Evolutionary conservation across 768 basidiomycete species (phyloP).

Genomic region (Suillus luteus): DNA sequence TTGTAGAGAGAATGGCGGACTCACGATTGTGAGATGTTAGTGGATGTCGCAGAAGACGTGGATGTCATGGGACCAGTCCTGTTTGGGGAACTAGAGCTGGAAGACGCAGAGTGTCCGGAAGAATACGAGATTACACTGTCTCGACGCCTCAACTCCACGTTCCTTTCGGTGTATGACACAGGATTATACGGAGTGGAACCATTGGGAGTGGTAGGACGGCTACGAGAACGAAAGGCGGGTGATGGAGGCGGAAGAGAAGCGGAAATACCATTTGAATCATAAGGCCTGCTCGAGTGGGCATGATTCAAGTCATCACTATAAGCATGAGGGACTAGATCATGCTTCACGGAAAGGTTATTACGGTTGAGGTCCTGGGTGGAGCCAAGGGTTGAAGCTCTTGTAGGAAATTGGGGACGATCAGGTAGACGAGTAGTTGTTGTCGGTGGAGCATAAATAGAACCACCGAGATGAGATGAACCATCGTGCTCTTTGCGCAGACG

Average conservation of each 20-base stretch:
- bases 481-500: slow-evolving; percentile 31
- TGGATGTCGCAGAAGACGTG: slow-evolving; percentile 52
- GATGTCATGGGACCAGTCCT: slow-evolving; percentile 51
- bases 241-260: slow-evolving; percentile 44
- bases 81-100: slow-evolving; percentile 41
- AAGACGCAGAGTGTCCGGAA: slow-evolving; percentile 58
- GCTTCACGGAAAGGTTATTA: slow-evolving; percentile 40
- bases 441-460: slow-evolving; percentile 40
- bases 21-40: slow-evolving; percentile 61
- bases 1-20: slow-evolving; percentile 29
- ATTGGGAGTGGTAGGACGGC: slow-evolving; percentile 63
- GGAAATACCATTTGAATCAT: slow-evolving; percentile 17
- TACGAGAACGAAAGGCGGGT: slow-evolving; percentile 51
- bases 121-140: slow-evolving; percentile 51
- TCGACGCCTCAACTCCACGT: slow-evolving; percentile 48
- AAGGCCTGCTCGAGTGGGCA: slow-evolving; percentile 18
- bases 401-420: slow-evolving; percentile 58
- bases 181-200: slow-evolving; percentile 48
- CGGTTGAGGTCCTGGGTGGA: slow-evolving; percentile 55
- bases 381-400: slow-evolving; percentile 65
- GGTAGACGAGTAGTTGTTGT: slow-evolving; percentile 39
- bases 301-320: slow-evolving; percentile 76
- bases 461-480: slow-evolving; percentile 10
- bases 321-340: slow-evolving; percentile 46
- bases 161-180: slow-evolving; percentile 56